Evolutionary conservation across 1,284 basidiomycete species (phyloP), one percentile per base, ranked within the genome.

Genomic region (Ceratobasidium sp.): DNA sequence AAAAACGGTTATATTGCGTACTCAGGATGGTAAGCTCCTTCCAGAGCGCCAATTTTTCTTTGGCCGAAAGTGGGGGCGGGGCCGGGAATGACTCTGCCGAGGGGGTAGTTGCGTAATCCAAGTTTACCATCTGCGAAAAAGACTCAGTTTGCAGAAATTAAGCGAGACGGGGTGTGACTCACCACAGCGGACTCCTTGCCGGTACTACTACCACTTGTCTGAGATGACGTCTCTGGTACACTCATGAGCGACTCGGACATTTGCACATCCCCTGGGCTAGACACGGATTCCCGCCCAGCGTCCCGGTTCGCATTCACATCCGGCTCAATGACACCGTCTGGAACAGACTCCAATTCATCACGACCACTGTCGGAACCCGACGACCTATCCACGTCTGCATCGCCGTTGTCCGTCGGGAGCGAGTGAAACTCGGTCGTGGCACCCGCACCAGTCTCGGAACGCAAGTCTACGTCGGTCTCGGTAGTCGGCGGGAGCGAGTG

Each of bases 11-110:
- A 54, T 58, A 69, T 22, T 22, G 80, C 88, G 72, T 79, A 94
- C 93, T 90, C 2, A 93, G 86, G 66, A 93, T 88, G 80, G 94
- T 94, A 59, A 95, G 86, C 80, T 94, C 91, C 76, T 89, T 88
- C 93, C 93, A 95, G 16, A 95, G 83, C 77, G 94, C 90, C 0
- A 86, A 87, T 69, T 82, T 90, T 90, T 29, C 86, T 87, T 78
- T 82, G 81, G 79, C 82, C 75, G 82, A 77, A 41, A 81, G 80
- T 56, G 74, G 63, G 51, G 62, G 74, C 68, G 65, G 75, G 76
- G 75, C 31, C 53, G 46, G 59, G 75, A 58, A 63, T 73, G 31
- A 37, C 24, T 68, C 65, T 16, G 65, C 51, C 3, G 51, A 68
- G 27, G 65, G 39, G 9, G 22, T 49, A 34, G 16, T 14, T 1